Base-by-base conservation (phyloP, 306 rosid species). In the Rosa multiflora region DNA sequence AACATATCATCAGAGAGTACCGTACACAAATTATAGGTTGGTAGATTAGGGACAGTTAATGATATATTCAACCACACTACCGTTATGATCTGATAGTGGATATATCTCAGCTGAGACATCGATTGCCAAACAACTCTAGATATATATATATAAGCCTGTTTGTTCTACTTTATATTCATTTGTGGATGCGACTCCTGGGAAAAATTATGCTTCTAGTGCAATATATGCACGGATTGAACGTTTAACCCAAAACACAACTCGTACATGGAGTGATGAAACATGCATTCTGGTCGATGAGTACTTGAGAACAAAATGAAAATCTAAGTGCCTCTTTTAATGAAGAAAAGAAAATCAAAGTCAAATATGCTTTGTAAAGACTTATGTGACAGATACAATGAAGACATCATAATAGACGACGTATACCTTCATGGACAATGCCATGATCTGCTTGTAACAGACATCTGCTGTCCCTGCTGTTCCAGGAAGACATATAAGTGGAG, bases 401-500 rank as follows among this genome's bases (percentile, higher is more conserved):
- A 52, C 43, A 37, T 23, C n/a, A 71, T 15, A 42, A 7, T n/a
- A 20, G 59, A 46, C 63, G n/a, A 55, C 8, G 47, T 49, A 79
- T 83, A 95, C 99, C 98, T 93, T 96, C 88, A 91, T 85, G 69
- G 99, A 90, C 78, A 96, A 85, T 52, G 94, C 83, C 98, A 96
- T 91, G 82, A 96, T 91, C 87, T 96, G 99, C 82, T 96, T 96
- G 84, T 96, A 96, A 83, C 93, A 91, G 43, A 96, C 98, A 90
- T 96, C 99, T 0, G 98, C 97, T 20, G 98, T 96, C 79, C 99
- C 98, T 6, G 94, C 98, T 37, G 93, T 96, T 81, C 98, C 99
- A 67, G 99, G 98, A 85, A 96, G 96, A 85, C 99, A 96, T 18
- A 96, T 90, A 56, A 96, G 98, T 21, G 99, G 99, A 86, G 97